Conservation (phyloP, 2,329 filamentous ascomycete genomes). For the Hirsutella thompsonii region DNA sequence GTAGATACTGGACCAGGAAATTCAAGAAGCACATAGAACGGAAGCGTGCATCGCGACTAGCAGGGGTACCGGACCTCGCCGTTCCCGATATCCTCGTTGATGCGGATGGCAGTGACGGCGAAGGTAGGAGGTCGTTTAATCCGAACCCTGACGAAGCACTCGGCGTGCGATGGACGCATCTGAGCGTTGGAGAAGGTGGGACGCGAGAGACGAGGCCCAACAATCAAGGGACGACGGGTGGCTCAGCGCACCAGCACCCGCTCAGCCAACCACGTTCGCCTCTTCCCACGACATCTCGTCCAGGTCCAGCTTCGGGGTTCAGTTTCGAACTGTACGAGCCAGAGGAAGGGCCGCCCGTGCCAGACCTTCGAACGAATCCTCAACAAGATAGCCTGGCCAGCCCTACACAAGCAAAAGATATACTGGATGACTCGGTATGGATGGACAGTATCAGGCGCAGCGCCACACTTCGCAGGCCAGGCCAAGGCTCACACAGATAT, state of each 20-base stretch:
- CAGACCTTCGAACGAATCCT: conserved; percentile 28
- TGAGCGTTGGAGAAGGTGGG: conserved; percentile 5
- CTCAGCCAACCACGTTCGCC: conserved; percentile 39
- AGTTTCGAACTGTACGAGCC: conserved; percentile 45
- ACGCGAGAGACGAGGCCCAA: background rate
- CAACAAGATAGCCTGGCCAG: conserved; percentile 58
- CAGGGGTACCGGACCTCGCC: conserved; percentile 61
- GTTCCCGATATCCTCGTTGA: conserved; percentile 88
- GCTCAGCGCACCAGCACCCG: conserved; percentile 28
- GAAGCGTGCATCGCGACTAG: conserved; percentile 66
- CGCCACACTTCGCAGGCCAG: conserved; percentile 51
- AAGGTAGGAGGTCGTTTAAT: conserved; percentile 27
- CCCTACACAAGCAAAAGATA: conserved; percentile 66
- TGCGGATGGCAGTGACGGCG: conserved; percentile 42
- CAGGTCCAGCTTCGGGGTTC: conserved; percentile 38
- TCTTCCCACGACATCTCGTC: conserved; percentile 23
- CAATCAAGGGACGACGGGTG: conserved; percentile 26
- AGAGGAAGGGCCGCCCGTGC: conserved; percentile 12
- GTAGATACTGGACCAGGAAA: conserved; percentile 64
- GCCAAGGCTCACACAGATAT: conserved; percentile 20
- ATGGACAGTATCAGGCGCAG: conserved; percentile 83
- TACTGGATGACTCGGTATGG: conserved; percentile 84
- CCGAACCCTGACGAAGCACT: conserved; percentile 2
- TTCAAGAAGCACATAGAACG: conserved; percentile 66
- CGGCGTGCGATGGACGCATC: conserved; percentile 5